Evolutionary conservation across 176 grass and related monocot genomes (phyloP).

Genomic region (Aegilops speltoides): DNA sequence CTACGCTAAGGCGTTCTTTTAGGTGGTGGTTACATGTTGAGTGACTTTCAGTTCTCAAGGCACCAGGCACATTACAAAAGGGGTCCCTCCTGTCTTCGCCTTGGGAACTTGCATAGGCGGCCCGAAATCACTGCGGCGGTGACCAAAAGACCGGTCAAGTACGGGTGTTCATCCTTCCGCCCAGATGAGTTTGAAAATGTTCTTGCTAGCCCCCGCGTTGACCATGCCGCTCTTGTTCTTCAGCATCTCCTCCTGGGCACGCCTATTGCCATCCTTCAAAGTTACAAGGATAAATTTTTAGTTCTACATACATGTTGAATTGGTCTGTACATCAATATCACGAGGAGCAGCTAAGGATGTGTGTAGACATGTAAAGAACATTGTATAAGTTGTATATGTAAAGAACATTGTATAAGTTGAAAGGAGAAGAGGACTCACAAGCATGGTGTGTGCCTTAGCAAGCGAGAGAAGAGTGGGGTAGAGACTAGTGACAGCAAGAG

Average conservation of each 20-base stretch:
- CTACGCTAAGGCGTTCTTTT: no score
- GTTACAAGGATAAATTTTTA: not conserved
- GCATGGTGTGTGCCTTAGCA: conserved; percentile 53
- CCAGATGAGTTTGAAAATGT: conserved; percentile 76
- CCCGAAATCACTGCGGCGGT: not conserved
- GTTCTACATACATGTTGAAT: not conserved
- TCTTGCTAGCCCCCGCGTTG: conserved; percentile 56
- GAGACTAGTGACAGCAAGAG: conserved; percentile 53
- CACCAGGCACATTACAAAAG: no score
- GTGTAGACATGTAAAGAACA: no score
- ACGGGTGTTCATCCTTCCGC: not conserved
- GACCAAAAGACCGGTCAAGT: not conserved
- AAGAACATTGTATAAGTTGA: not conserved
- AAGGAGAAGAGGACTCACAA: conserved; percentile 45
- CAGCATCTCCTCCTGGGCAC: conserved; percentile 72
- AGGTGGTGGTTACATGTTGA: no score
- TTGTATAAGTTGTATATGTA: not conserved
- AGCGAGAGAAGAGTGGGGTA: conserved; percentile 69
- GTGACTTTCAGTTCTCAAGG: no score
- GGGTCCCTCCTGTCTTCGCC: no score
- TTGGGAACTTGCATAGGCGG: no score
- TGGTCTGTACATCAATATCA: not conserved
- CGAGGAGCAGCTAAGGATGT: not conserved
- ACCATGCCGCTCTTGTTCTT: conserved; percentile 54
- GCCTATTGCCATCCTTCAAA: conserved; percentile 57